Base-by-base conservation (phyloP, 306 rosid genomes). In the Castanea crenata region DNA sequence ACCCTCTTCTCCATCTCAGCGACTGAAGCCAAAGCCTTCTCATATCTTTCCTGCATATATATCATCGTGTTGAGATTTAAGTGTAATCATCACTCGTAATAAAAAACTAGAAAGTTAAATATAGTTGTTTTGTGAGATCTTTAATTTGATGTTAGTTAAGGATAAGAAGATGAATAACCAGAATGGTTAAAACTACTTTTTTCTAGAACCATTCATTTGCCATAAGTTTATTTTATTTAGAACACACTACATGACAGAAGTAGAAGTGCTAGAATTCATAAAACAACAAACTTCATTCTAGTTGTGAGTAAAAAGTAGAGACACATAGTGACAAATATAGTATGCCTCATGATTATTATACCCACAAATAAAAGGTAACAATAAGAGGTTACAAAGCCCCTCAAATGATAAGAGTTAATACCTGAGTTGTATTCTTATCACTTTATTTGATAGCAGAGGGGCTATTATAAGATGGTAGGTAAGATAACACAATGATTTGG, bases 11-110 rank as follows among this genome's bases (percentile, higher is more conserved):
- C 87, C 96, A 89, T 90, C 81, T 93, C 98, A 74, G 85, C 83
- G 20, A 90, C 55, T 46, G 90, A 91, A 77, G 86, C 88, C 87
- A 81, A 76, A 49, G 99, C 90, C 69, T 90, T 93, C 41, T 93
- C 98, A 82, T 93, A 93, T 77, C 90, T 95, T 84, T 93, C 99
- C 98, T 95, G 94, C 88, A 87, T 70, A 76, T 79, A 78, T 74
- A 72, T 62, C 61, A 72, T 74, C 75, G 41, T 62, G 85, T 80
- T 77, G 61, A 86, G 56, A 73, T 56, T 49, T 83, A 65, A 76
- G 78, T 81, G 81, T 73, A 81, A 84, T 77, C 76, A 73, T 85
- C 85, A 55, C 84, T 55, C 29, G 51, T 59, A 34, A 13, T 27
- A 21, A 49, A 18, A 51, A 21, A 44, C 46, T 67, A 11, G n/a